phyloP scores from a whole-genome alignment of 73 alveolate genomes.

The Paramecium caudatum region DNA sequence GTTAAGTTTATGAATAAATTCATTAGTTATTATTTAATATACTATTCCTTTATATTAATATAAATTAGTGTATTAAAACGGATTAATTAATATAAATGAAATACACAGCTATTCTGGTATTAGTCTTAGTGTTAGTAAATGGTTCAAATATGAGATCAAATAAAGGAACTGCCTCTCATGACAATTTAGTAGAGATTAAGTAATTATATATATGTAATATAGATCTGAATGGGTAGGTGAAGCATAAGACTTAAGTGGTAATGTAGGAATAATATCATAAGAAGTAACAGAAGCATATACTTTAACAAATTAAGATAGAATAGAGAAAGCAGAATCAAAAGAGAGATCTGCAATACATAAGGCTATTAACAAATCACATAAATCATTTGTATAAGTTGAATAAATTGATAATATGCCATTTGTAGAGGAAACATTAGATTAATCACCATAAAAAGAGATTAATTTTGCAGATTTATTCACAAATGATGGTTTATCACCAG shows the following conservation, averaged over 20 bases:
- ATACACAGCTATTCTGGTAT: background rate
- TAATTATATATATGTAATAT: background rate
- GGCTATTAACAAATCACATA: background rate
- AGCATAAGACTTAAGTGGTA: background rate
- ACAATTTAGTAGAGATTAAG: background rate
- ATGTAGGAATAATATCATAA: conserved; percentile 2
- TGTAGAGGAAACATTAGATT: conserved; percentile 33
- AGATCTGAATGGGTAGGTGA: conserved; percentile 24
- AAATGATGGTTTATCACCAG: conserved; percentile 57
- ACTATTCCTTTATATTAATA: too few species aligned
- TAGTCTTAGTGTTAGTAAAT: background rate
- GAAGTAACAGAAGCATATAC: background rate
- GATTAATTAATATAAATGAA: conserved; percentile 29
- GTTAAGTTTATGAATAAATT: too few species aligned
- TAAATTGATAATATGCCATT: background rate
- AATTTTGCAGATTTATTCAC: conserved; percentile 57
- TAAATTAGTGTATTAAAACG: too few species aligned
- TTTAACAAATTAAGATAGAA: conserved; percentile 20
- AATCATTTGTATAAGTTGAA: conserved; percentile 4
- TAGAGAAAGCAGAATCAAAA: conserved; percentile 10
- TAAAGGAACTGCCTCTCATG: background rate
- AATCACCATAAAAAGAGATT: conserved; percentile 7
- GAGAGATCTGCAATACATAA: conserved; percentile 31
- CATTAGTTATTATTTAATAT: too few species aligned
- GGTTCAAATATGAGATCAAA: conserved; percentile 15